These are phyloP conservation scores for Microbotryomycetes sp. DNA, from an alignment of 1,284 basidiomycete species.

Conservation along the genomic window DNA sequence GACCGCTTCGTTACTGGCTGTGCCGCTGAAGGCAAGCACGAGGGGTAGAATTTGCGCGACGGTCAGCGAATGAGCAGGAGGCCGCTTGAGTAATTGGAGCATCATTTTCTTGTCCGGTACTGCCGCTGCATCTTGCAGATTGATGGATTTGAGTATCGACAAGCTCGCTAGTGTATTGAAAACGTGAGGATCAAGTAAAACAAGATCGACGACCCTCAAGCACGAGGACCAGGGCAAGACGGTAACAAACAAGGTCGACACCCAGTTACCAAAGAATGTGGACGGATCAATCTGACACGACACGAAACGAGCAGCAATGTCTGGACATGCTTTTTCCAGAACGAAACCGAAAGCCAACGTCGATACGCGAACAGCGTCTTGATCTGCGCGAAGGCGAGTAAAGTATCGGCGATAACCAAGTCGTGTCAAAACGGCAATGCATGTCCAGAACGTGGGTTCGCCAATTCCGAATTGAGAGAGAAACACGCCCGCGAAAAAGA, in stretches of 20 bases:
- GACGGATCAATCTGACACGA: conserved; percentile 34
- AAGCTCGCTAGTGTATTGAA: neutral
- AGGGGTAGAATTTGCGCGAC: too few relatives aligned
- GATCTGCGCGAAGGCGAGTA: neutral
- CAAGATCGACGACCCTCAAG: conserved; percentile 77
- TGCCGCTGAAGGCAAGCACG: too few relatives aligned
- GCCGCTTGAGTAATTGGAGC: too few relatives aligned
- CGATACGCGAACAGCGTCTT: conserved; percentile 58
- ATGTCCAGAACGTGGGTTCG: conserved; percentile 82
- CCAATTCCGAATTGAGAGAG: conserved; percentile 67
- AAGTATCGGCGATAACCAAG: neutral
- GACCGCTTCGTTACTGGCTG: too few relatives aligned
- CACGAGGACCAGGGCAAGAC: conserved; percentile 68
- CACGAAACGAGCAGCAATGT: conserved; percentile 57
- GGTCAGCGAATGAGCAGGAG: too few relatives aligned
- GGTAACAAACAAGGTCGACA: conserved; percentile 57
- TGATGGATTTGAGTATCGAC: neutral
- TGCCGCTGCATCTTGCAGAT: neutral
- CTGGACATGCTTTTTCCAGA: conserved; percentile 59
- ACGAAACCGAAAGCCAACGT: conserved; percentile 72
- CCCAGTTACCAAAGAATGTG: conserved; percentile 39
- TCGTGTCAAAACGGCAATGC: conserved; percentile 60
- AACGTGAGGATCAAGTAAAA: conserved; percentile 64
- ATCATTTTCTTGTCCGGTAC: too few relatives aligned
- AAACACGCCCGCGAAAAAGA: conserved; percentile 66